Conservation (phyloP, 495 filamentous ascomycete genomes). For the Lophiostoma macrostomum region DNA sequence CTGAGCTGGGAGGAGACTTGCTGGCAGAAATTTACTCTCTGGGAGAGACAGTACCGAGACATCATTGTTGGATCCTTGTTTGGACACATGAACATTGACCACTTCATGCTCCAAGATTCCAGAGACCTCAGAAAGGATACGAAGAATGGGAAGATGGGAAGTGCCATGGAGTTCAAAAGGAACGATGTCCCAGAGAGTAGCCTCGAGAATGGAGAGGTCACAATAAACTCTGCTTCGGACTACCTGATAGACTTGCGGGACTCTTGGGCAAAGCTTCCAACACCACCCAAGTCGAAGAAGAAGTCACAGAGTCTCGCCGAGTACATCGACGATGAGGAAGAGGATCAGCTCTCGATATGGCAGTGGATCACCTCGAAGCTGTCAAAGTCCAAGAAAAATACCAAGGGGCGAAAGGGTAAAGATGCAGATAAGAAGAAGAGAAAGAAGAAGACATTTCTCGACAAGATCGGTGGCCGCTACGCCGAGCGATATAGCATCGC, state of each 20-base stretch:
- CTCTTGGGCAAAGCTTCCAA: conserved; percentile 71
- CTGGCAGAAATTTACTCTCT: conserved; percentile 97
- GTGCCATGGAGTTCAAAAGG: conserved; percentile 4
- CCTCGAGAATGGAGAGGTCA: conserved; percentile 44
- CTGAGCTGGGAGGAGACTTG: conserved; percentile 87
- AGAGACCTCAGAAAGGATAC: conserved; percentile 62
- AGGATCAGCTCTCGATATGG: conserved; percentile 21
- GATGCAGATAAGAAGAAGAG: conserved; percentile 19
- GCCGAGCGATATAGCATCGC: conserved; percentile 82
- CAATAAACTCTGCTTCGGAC: conserved; percentile 60
- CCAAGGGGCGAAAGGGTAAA: conserved; percentile 39
- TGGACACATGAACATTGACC: conserved; percentile 98
- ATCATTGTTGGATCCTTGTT: conserved; percentile 75
- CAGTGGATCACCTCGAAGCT: conserved; percentile 10
- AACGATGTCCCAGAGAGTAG: conserved; percentile 24
- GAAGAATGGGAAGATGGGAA: conserved; percentile 46
- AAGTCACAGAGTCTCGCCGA: conserved; percentile 27
- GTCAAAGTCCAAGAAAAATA: conserved; percentile 42
- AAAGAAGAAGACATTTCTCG: conserved; percentile 47
- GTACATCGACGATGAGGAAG: conserved; percentile 41
- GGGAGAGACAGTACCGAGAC: conserved; percentile 86
- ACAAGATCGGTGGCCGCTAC: conserved; percentile 72
- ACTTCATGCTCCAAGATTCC: conserved; percentile 91
- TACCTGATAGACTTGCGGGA: conserved; percentile 79
- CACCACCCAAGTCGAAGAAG: conserved; percentile 42